Base-by-base conservation (phyloP, 306 rosid genomes). In the Dalbergia cultrata region DNA sequence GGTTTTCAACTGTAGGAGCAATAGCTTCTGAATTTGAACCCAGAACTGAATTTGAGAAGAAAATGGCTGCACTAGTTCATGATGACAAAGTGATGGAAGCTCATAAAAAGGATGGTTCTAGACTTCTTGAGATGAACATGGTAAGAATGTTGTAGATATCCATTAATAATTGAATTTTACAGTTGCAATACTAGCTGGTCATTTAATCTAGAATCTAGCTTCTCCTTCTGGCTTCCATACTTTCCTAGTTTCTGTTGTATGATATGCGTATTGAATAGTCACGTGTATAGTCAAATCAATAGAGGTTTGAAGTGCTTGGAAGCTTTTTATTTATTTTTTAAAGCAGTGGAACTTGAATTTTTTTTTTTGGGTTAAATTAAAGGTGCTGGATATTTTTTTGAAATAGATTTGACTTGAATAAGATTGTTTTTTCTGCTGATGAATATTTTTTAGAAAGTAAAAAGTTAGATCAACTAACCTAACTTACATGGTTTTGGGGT, bases 1-100 rank as follows among this genome's bases (percentile, higher is more conserved):
- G 92, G 45, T 88, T 83, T 91, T 90, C 98, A 68, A 89, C 97
- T 16, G 90, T 93, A 75, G 99, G 99, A 82, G 93, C 94, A 59
- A 93, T 92, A 62, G 97, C 99, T 74, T 89, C 97, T 17, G 96
- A 88, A 58, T 92, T 93, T 82, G 87, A 89, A 85, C 99, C 99
- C 39, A 88, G 98, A 81, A 87, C 98, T 45, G 91, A 89, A 44
- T 90, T 95, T 62, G 99, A 95, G 90, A 93, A 64, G 91, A 89
- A 93, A 80, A 95, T 95, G 35, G 97, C 90, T 77, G 91, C 93
- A 53, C 66, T 95, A 31, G 81, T 89, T 67, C n/a, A 80, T 69
- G 83, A 85, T 77, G 89, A 85, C 45, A 52, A 83, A 71, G 80
- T 95, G 71, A 74, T 67, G 84, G 98, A 95, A 82, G 99, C 98